phyloP scores from a whole-genome alignment of 1,284 basidiomycete genomes.

The Irpex sp. region DNA sequence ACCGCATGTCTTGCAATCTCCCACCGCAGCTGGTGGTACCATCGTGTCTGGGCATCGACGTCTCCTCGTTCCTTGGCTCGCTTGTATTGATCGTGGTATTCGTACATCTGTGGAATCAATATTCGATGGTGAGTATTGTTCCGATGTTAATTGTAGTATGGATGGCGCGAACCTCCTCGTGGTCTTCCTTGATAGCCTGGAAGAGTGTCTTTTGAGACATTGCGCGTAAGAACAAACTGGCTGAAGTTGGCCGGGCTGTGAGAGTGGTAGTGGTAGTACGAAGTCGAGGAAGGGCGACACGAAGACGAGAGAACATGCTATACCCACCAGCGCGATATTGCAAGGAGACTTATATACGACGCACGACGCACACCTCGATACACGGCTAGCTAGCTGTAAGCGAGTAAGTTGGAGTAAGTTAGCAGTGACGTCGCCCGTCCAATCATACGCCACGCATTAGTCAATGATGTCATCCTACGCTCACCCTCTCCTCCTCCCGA shows the following conservation, averaged over 20 bases:
- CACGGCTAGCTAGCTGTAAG: too few species aligned
- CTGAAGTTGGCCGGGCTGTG: neutral
- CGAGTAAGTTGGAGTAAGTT: neutral
- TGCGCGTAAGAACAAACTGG: constrained; percentile 8
- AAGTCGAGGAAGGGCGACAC: neutral
- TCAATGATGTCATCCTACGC: neutral
- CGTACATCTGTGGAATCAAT: constrained; percentile 38
- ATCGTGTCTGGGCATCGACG: constrained; percentile 46
- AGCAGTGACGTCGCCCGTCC: neutral
- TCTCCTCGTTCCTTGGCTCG: constrained; percentile 36
- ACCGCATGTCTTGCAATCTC: constrained; percentile 61
- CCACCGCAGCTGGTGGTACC: constrained; percentile 56
- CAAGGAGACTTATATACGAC: neutral
- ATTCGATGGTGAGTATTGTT: neutral
- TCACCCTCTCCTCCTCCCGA: neutral
- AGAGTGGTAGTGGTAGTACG: neutral
- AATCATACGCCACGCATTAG: neutral
- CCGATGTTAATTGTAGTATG: too few species aligned
- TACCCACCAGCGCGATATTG: neutral
- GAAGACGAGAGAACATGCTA: neutral
- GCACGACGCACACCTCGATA: neutral
- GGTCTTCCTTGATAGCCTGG: constrained; percentile 42
- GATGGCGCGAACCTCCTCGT: constrained; percentile 42
- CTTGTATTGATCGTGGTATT: constrained; percentile 52
- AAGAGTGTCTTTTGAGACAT: constrained; percentile 33